These are phyloP conservation scores for Tricholoma hemisulphureum DNA, from an alignment of 768 basidiomycete genomes.

Conservation along the genomic window DNA sequence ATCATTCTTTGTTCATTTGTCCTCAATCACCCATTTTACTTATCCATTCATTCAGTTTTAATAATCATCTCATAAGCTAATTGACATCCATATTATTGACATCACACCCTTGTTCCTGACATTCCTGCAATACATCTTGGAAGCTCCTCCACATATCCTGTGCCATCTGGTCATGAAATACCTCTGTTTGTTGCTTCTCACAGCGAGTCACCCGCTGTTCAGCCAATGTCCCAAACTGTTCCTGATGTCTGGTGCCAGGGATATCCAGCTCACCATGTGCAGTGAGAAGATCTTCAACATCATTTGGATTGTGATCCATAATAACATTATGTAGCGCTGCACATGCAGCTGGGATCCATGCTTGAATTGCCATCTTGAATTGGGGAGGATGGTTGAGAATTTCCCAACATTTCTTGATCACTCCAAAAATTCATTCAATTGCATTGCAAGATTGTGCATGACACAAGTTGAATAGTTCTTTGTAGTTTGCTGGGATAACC, in stretches of 20 bases:
- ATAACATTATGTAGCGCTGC: conserved; percentile 34
- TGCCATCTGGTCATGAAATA: conserved; percentile 25
- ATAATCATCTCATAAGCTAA: too few species aligned
- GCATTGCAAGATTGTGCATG: conserved; percentile 36
- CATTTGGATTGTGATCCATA: conserved; percentile 25
- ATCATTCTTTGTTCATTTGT: background rate
- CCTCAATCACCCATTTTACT: too few species aligned
- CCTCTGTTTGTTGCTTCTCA: conserved; percentile 13
- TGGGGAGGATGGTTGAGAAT: conserved; percentile 20
- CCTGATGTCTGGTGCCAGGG: background rate
- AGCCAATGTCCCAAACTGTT: conserved; percentile 8
- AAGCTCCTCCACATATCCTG: conserved; percentile 30
- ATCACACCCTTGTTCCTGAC: background rate
- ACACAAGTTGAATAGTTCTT: conserved; percentile 37
- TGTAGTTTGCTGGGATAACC: conserved; percentile 23
- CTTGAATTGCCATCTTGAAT: conserved; percentile 26
- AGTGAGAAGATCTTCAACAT: conserved; percentile 15
- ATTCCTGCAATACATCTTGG: background rate
- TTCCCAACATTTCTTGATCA: conserved; percentile 22
- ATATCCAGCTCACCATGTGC: background rate
- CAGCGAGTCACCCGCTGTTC: background rate
- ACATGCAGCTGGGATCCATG: conserved; percentile 24
- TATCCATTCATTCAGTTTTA: background rate
- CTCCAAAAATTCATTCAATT: conserved; percentile 39
- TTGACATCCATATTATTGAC: background rate